Evolutionary conservation across 2,329 filamentous ascomycete genomes (phyloP).

Genomic region (Colletotrichum trifolii): DNA sequence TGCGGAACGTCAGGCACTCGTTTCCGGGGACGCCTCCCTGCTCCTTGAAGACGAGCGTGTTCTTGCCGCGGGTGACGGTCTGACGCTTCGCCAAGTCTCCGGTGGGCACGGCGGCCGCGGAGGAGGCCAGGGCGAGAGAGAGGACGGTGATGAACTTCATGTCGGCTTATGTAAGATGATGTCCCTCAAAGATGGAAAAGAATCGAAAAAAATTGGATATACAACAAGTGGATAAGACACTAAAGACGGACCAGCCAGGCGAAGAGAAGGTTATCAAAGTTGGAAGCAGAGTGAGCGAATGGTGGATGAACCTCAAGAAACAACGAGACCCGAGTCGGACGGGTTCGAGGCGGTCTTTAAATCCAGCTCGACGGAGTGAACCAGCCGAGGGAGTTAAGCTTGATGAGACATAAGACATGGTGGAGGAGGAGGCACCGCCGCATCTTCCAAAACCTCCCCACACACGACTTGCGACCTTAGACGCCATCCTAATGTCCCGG

Average conservation of each 20-base stretch:
- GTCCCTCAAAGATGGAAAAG: background rate
- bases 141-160: slow-evolving; percentile 41
- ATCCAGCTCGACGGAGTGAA: background rate
- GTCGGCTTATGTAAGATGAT: background rate
- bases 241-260: slow-evolving; percentile 24
- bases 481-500: background rate
- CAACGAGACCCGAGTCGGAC: background rate
- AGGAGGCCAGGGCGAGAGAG: slow-evolving; percentile 36
- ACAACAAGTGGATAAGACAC: background rate
- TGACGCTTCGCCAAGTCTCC: slow-evolving; percentile 27
- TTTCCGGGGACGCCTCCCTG: slow-evolving; percentile 49
- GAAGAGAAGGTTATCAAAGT: slow-evolving; percentile 21
- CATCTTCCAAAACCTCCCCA: slow-evolving; percentile 15
- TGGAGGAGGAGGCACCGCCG: too few species aligned
- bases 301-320: slow-evolving; percentile 6
- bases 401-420: slow-evolving; percentile 24
- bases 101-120: slow-evolving; percentile 37
- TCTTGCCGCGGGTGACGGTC: slow-evolving; percentile 7
- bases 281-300: slow-evolving; percentile 20
- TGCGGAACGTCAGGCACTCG: slow-evolving; percentile 54
- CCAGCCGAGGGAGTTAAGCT: slow-evolving; percentile 16
- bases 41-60: slow-evolving; percentile 50
- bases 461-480: slow-evolving; percentile 24
- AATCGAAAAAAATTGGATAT: background rate
- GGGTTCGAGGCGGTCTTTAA: slow-evolving; percentile 3